Conservation (phyloP, 2,329 filamentous ascomycete species). For the Fusarium tjaetaba region DNA sequence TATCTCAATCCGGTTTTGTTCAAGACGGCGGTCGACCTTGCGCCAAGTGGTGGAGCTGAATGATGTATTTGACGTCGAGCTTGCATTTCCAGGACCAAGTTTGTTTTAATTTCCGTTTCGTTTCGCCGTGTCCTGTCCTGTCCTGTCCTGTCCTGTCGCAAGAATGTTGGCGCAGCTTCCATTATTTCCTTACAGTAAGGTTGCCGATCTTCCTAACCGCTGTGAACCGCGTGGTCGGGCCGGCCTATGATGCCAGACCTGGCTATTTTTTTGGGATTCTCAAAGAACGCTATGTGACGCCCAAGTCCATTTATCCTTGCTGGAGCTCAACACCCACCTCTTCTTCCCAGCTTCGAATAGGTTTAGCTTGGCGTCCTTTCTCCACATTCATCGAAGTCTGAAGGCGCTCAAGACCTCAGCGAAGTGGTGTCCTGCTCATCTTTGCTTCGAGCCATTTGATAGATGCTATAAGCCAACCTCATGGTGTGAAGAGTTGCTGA, state of each 20-base stretch:
- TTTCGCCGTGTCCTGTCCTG: not conserved
- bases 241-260: conserved; percentile 40
- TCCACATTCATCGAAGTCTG: conserved; percentile 22
- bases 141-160: not conserved
- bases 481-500: conserved; percentile 11
- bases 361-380: conserved; percentile 24
- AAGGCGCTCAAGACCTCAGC: conserved; percentile 5
- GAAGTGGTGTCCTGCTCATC: conserved; percentile 29
- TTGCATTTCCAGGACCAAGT: conserved; percentile 19
- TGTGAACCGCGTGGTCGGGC: conserved; percentile 30
- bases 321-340: conserved; percentile 27
- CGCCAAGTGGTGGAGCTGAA: conserved; percentile 29
- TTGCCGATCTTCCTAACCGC: conserved; percentile 35
- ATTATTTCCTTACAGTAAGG: conserved; percentile 18
- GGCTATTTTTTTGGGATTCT: conserved; percentile 24
- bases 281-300: conserved; percentile 24
- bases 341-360: conserved; percentile 10
- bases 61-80: conserved; percentile 33
- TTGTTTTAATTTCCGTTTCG: conserved; percentile 17
- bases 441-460: conserved; percentile 9
- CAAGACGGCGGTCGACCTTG: conserved; percentile 13
- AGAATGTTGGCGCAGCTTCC: conserved; percentile 8
- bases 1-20: conserved; percentile 34
- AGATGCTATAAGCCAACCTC: not conserved
- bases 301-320: conserved; percentile 31